Conservation (phyloP, 176 grass and related monocot species). For the Carex scoparia region DNA sequence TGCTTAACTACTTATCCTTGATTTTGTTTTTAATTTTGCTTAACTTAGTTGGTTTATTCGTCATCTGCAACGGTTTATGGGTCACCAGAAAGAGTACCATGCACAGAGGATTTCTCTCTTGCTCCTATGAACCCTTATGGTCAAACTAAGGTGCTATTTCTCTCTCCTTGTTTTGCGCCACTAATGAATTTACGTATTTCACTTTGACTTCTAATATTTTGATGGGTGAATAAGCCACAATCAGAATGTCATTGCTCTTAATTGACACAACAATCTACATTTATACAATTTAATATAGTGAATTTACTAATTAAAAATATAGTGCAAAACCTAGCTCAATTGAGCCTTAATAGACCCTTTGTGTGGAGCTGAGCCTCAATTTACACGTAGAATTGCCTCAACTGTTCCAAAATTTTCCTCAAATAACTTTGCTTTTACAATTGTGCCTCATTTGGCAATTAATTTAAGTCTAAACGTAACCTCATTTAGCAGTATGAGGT, state of each 20-base stretch:
- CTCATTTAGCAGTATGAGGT: background rate
- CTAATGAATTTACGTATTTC: background rate
- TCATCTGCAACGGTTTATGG: constrained; percentile 97
- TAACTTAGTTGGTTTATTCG: constrained; percentile 85
- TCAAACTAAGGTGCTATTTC: constrained; percentile 64
- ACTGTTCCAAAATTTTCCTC: background rate
- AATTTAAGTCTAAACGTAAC: background rate
- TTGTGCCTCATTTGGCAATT: background rate
- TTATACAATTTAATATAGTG: no score
- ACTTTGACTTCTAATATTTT: background rate
- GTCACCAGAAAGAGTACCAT: constrained; percentile 77
- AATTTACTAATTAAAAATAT: no score
- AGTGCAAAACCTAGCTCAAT: background rate
- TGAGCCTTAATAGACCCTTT: background rate
- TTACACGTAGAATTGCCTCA: background rate
- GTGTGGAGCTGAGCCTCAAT: background rate
- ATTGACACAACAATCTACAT: background rate
- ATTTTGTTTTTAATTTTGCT: constrained; percentile 4
- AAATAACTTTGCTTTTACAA: background rate
- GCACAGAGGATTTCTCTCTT: constrained; percentile 88
- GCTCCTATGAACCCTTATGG: constrained; percentile 88
- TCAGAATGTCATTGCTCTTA: no score
- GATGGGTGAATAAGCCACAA: background rate
- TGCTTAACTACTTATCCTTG: background rate
- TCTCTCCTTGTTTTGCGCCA: constrained; percentile 13